Base-by-base conservation (phyloP, 441 rosid species). In the Pelargonium fulgidum region DNA sequence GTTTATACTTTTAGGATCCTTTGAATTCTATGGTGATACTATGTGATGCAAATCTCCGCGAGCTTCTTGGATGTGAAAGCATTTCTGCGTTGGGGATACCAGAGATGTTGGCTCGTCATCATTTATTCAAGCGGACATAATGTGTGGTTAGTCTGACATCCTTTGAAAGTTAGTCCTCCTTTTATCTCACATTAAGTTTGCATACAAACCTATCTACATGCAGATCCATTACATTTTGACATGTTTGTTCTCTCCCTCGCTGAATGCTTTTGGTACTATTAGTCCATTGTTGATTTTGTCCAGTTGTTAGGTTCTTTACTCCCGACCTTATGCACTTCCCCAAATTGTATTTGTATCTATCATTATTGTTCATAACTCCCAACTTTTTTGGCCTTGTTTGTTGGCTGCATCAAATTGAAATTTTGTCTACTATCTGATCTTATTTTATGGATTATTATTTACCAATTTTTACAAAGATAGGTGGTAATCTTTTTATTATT, bases 41-140 rank as follows among this genome's bases (percentile, higher is more conserved):
- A 65, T 93, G 98, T 73, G 96, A 93, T 74, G 89, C 70, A 66
- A 91, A 89, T 86, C 96, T 93, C 64, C 76, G 72, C 0, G 93
- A 88, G 62, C 96, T 93, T 69, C 87, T 93, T 58, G 94, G 96
- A 72, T 89, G 97, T 72, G 91, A 93, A 75, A 87, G 90, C 87
- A 87, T 93, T 29, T 86, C 96, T 79, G 91, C 92, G 19, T 81
- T 87, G 79, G 96, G 93, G 74, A 82, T 89, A 65, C 82, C 79
- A 14, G 90, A 87, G 83, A 76, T 77, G 82, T 72, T 90, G 75
- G 82, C 84, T 2, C 86, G 87, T 39, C 86, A 85, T 75, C 93
- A 87, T 81, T 84, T 90, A 73, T 80, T 80, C 75, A 85, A 81
- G 78, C 81, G 47, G 70, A 82, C 89, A 45, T 92, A 82, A 87